phyloP scores from a whole-genome alignment of 495 filamentous ascomycete species.

The Penicillium lagena region DNA sequence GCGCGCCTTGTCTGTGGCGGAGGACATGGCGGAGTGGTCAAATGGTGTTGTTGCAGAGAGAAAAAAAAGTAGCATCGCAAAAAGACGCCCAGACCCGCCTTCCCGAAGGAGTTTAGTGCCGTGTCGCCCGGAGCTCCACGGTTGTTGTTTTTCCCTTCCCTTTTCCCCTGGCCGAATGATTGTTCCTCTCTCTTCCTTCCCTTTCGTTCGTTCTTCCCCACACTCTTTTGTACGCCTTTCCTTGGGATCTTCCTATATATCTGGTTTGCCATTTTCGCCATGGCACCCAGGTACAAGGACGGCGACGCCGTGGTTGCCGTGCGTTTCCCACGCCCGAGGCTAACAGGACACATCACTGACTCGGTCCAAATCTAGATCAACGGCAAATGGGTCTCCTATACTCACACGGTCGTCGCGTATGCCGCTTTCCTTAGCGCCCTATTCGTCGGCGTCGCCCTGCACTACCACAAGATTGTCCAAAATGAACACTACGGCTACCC shows the following conservation, averaged over 20 bases:
- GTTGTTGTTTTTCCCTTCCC: too few relatives aligned
- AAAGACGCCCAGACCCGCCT: constrained; percentile 16
- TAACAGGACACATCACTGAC: constrained; percentile 7
- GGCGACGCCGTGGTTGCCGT: constrained; percentile 75
- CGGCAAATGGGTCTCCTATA: constrained; percentile 87
- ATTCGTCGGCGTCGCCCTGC: constrained; percentile 73
- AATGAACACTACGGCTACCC: constrained; percentile 98
- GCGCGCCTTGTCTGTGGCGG: constrained; percentile 84
- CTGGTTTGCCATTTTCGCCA: constrained; percentile 30
- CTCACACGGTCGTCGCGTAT: constrained; percentile 81
- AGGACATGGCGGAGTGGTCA: constrained; percentile 53
- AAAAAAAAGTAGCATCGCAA: constrained; percentile 35
- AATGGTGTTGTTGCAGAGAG: constrained; percentile 1
- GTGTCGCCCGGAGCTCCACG: too few relatives aligned
- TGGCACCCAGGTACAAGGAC: constrained; percentile 84
- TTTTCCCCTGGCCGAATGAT: constrained; percentile 1
- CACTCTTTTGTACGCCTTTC: constrained; percentile 28
- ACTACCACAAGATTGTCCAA: constrained; percentile 95
- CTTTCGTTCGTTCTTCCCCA: constrained; percentile 26
- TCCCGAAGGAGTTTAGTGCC: background rate
- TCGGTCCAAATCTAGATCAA: constrained; percentile 49
- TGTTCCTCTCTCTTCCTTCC: constrained; percentile 12
- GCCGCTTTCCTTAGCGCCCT: constrained; percentile 89
- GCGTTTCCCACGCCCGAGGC: constrained; percentile 16
- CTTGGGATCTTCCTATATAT: constrained; percentile 15